A percentile compares a stretch with the other conserved stretches of the same genome.
Evolutionary conservation across 2,329 filamentous ascomycete species (phyloP).

Genomic region (Fusarium neocosmosporiellum): DNA sequence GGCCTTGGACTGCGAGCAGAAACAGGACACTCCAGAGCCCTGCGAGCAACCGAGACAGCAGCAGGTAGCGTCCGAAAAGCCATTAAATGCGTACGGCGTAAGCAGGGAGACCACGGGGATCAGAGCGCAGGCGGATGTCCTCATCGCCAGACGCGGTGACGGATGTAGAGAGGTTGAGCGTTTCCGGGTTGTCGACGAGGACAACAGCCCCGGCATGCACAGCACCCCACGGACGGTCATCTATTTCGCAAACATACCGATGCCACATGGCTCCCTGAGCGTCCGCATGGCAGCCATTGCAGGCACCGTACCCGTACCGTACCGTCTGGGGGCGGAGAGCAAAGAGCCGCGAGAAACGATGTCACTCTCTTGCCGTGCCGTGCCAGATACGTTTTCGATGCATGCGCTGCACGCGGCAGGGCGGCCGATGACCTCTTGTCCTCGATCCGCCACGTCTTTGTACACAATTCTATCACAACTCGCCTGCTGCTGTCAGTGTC

Average conservation of each 20-base stretch:
- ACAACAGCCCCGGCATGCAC: not conserved
- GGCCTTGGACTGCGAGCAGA: constrained; percentile 5
- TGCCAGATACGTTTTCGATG: not conserved
- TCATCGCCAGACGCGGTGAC: constrained; percentile 9
- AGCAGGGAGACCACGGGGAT: constrained; percentile 19
- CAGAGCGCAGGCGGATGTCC: not conserved
- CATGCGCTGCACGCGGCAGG: not conserved
- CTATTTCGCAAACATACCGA: constrained; percentile 10
- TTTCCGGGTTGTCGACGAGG: constrained; percentile 2
- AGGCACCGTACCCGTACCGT: not conserved
- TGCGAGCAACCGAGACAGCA: constrained; percentile 7
- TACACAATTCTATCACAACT: constrained; percentile 4
- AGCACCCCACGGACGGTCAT: not conserved
- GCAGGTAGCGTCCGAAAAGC: not conserved
- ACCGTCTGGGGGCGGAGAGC: not conserved
- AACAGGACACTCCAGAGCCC: not conserved
- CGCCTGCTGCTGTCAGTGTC: constrained; percentile 3
- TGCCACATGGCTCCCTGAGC: constrained; percentile 27
- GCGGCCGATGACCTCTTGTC: not conserved
- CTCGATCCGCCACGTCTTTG: constrained; percentile 3
- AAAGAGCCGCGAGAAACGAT: constrained; percentile 2
- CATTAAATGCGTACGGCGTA: constrained; percentile 6
- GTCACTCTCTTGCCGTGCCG: not conserved
- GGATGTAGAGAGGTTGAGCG: constrained; percentile 20
- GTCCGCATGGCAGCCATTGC: constrained; percentile 1